phyloP scores from a whole-genome alignment of 768 basidiomycete genomes.

The Russula sp. region DNA sequence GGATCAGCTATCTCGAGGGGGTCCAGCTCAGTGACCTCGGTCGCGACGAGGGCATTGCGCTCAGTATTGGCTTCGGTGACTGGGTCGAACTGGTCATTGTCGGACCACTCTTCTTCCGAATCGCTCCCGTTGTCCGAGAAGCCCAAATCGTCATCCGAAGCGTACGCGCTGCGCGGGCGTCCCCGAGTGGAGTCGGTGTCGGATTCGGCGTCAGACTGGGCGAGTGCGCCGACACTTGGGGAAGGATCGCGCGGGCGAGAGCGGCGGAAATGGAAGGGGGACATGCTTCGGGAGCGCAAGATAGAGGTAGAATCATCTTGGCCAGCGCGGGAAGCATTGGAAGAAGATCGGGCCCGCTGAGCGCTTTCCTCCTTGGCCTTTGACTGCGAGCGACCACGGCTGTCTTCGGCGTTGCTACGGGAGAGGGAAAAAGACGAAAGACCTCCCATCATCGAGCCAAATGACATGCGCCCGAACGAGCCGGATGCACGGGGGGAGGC shows the following conservation, averaged over 20 bases:
- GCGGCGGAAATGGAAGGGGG: constrained; percentile 73
- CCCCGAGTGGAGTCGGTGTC: constrained; percentile 46
- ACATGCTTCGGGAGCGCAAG: constrained; percentile 65
- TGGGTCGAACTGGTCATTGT: constrained; percentile 64
- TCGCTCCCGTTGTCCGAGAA: constrained; percentile 50
- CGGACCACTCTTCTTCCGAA: constrained; percentile 52
- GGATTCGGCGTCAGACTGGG: constrained; percentile 57
- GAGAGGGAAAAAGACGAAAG: constrained; percentile 60
- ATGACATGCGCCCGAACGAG: constrained; percentile 57
- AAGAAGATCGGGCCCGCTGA: constrained; percentile 34
- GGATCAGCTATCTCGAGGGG: constrained; percentile 58
- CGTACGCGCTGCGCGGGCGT: constrained; percentile 58
- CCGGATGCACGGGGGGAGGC: constrained; percentile 33
- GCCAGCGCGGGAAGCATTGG: constrained; percentile 38
- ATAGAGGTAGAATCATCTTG: constrained; percentile 29
- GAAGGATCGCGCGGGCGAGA: constrained; percentile 53
- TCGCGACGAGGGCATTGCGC: constrained; percentile 59
- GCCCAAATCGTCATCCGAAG: constrained; percentile 59
- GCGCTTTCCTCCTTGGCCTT: constrained; percentile 34
- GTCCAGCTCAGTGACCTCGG: constrained; percentile 49
- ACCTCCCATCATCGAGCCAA: constrained; percentile 67
- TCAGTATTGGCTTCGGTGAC: constrained; percentile 87
- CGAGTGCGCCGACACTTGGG: constrained; percentile 45
- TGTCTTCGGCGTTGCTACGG: constrained; percentile 35
- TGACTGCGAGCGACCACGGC: constrained; percentile 43